These are phyloP conservation scores for Leucosporidium scottii DNA, from an alignment of 768 basidiomycete genomes.

Conservation along the genomic window DNA sequence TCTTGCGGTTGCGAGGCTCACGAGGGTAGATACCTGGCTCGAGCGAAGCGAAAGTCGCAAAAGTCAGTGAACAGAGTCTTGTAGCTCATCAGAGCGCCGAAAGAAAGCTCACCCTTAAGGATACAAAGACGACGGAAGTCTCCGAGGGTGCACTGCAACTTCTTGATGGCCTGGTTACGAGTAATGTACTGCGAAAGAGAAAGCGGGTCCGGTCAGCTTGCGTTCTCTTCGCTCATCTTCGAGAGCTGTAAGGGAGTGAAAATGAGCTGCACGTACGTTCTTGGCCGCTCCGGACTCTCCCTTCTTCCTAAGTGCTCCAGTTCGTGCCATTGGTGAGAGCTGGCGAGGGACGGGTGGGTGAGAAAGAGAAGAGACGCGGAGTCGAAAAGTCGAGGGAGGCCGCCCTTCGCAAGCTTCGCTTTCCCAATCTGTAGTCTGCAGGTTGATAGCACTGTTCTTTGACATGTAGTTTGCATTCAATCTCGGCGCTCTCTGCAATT, in stretches of 20 bases:
- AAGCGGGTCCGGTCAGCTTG: not conserved
- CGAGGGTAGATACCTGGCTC: constrained; percentile 89
- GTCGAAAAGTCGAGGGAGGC: too few species aligned
- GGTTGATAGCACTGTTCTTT: too few species aligned
- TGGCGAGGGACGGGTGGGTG: too few species aligned
- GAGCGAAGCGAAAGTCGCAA: not conserved
- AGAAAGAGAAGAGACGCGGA: too few species aligned
- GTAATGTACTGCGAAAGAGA: constrained; percentile 52
- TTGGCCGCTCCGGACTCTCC: constrained; percentile 87
- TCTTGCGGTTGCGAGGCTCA: constrained; percentile 82
- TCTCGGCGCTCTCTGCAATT: too few species aligned
- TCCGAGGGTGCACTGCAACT: constrained; percentile 89
- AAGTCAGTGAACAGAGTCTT: too few species aligned
- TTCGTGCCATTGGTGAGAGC: not conserved
- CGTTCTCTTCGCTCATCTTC: not conserved
- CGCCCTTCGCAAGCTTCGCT: too few species aligned
- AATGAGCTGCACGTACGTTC: constrained; percentile 44
- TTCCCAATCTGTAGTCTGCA: too few species aligned
- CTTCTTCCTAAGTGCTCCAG: constrained; percentile 46
- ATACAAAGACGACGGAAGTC: constrained; percentile 97
- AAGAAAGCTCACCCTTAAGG: constrained; percentile 68
- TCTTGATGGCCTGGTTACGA: constrained; percentile 82
- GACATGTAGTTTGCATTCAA: too few species aligned
- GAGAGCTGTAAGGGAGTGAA: not conserved
- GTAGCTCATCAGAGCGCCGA: not conserved